These are phyloP conservation scores for Mortierella sp. DNA, from an alignment of 371 early-diverging fungal species.

Conservation along the genomic window DNA sequence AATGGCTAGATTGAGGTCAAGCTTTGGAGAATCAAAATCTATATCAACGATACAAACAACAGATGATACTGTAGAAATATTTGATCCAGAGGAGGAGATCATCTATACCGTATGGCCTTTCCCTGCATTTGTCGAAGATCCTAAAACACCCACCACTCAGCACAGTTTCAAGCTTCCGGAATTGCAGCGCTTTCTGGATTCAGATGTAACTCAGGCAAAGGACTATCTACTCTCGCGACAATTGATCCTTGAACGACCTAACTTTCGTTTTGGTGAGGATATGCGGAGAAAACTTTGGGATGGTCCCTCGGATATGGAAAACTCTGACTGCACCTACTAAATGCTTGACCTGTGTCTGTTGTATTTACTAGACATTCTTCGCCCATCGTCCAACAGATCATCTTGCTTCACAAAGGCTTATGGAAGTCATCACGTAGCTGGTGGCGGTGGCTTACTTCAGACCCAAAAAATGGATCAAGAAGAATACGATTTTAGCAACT, in stretches of 20 bases:
- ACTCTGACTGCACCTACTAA: not conserved
- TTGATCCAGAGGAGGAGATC: constrained; percentile 50
- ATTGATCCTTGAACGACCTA: constrained; percentile 72
- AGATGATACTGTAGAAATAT: constrained; percentile 11
- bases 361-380: constrained; percentile 68
- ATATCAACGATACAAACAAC: constrained; percentile 45
- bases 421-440: constrained; percentile 42
- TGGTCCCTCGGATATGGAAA: not conserved
- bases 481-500: constrained; percentile 65
- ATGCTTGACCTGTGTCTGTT: not conserved
- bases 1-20: constrained; percentile 67
- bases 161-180: constrained; percentile 49
- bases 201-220: constrained; percentile 53
- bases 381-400: constrained; percentile 61
- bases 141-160: constrained; percentile 17
- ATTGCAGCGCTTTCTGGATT: constrained; percentile 60
- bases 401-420: constrained; percentile 82
- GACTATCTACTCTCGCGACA: constrained; percentile 69
- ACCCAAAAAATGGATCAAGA: constrained; percentile 36
- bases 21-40: constrained; percentile 52
- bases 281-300: constrained; percentile 1
- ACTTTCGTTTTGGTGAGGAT: constrained; percentile 76
- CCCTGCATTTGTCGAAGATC: constrained; percentile 38
- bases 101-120: constrained; percentile 71
- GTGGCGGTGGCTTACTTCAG: constrained; percentile 39